Conservation (phyloP, 345 rosid genomes). For the Capsella bursapastoris region DNA sequence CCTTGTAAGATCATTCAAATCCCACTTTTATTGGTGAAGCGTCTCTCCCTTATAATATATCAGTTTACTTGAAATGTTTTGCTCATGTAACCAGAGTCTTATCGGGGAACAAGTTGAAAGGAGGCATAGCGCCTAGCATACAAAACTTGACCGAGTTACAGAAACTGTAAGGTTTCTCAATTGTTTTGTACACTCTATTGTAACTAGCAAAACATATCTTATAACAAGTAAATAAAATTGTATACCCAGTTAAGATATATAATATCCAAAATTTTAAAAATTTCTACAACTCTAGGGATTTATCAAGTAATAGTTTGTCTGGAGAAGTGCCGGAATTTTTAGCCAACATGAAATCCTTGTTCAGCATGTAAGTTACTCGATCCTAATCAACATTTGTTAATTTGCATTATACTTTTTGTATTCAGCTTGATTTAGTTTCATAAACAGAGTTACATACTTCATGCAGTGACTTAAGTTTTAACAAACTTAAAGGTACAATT, state of each 20-base stretch:
- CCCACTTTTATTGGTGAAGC: too few relatives aligned
- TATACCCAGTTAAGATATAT: too few relatives aligned
- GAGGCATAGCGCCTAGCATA: conserved; percentile 36
- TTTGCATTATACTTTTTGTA: neutral
- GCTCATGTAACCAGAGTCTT: conserved; percentile 32
- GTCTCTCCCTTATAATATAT: too few relatives aligned
- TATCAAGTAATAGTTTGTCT: neutral
- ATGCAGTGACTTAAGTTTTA: conserved; percentile 45
- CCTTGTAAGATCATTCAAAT: conserved; percentile 46
- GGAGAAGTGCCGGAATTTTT: neutral
- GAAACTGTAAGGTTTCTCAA: conserved; percentile 34
- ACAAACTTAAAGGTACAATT: conserved; percentile 44
- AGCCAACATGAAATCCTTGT: neutral
- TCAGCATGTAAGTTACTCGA: neutral
- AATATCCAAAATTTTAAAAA: too few relatives aligned
- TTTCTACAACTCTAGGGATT: neutral
- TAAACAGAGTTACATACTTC: neutral
- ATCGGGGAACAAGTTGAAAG: conserved; percentile 24
- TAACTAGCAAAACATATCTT: too few relatives aligned
- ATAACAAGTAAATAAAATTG: too few relatives aligned
- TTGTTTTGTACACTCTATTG: too few relatives aligned
- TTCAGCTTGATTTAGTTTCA: neutral
- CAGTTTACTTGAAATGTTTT: neutral
- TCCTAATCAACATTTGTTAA: too few relatives aligned
- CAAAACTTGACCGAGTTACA: conserved; percentile 36